Evolutionary conservation across 2,329 filamentous ascomycete species (phyloP).

Genomic region (Camillea tinctor): DNA sequence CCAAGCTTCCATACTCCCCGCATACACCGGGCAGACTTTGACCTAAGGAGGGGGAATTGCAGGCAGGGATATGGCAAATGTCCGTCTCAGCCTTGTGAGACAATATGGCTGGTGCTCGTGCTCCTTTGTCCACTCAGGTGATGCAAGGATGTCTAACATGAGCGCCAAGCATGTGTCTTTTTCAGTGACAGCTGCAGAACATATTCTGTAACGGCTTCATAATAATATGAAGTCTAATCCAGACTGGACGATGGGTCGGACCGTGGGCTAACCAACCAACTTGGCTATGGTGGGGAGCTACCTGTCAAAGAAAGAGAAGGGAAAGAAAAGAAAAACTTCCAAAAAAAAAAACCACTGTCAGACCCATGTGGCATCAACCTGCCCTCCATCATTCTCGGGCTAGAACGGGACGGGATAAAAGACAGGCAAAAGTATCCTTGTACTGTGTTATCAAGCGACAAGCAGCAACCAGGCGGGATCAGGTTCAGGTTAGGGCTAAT

Average conservation of each 20-base stretch:
- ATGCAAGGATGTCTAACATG: slow-evolving; percentile 21
- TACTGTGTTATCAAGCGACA: slow-evolving; percentile 21
- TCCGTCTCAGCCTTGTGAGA: slow-evolving; percentile 30
- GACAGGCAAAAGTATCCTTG: slow-evolving; percentile 1
- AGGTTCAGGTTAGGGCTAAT: background rate
- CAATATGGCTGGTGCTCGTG: slow-evolving; percentile 7
- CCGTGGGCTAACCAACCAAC: slow-evolving; percentile 15
- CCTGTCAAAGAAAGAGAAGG: background rate
- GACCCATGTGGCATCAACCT: slow-evolving; percentile 18
- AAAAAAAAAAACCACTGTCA: slow-evolving; percentile 5
- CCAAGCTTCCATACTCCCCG: slow-evolving; percentile 4
- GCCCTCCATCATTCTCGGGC: slow-evolving; percentile 13
- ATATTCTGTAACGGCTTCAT: slow-evolving; percentile 17
- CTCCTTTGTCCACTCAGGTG: slow-evolving; percentile 6
- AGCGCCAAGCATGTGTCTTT: slow-evolving; percentile 15
- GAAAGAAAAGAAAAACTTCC: background rate
- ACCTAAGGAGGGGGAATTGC: too few relatives aligned
- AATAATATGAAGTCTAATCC: slow-evolving; percentile 17
- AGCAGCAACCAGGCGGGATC: slow-evolving; percentile 6
- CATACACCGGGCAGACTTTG: slow-evolving; percentile 8
- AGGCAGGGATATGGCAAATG: slow-evolving; percentile 17
- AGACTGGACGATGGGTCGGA: slow-evolving; percentile 17
- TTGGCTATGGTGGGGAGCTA: slow-evolving; percentile 14
- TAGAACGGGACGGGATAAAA: slow-evolving; percentile 8
- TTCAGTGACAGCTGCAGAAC: slow-evolving; percentile 21